Evolutionary conservation across 1,139 yeast species (phyloP).

Genomic region (Oligophagozyma castellii): DNA sequence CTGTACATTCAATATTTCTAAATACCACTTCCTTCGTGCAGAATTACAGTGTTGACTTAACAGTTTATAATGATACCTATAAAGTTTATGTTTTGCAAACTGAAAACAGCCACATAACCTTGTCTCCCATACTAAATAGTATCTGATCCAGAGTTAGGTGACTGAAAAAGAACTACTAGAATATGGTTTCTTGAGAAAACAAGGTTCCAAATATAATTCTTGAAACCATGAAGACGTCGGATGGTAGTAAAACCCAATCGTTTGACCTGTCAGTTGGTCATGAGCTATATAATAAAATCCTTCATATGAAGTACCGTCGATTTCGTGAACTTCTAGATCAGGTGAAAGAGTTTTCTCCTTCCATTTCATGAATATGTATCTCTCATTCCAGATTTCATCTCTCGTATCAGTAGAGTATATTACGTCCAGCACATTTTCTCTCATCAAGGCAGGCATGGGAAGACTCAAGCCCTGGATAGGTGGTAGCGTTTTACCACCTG

Average conservation of each 20-base stretch:
- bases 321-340: constrained; percentile 46
- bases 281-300: constrained; percentile 85
- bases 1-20: no score
- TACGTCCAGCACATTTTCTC: background rate
- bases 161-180: no score
- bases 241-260: constrained; percentile 61
- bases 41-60: no score
- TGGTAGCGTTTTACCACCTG: no score
- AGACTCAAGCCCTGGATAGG: background rate
- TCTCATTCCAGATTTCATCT: constrained; percentile 12
- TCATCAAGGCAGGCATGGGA: background rate
- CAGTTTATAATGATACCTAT: no score
- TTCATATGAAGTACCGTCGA: constrained; percentile 76
- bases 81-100: no score
- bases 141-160: no score
- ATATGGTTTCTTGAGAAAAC: no score
- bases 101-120: no score
- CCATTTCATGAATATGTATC: constrained; percentile 82
- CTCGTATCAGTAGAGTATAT: background rate
- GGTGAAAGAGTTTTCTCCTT: constrained; percentile 80
- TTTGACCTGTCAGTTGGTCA: constrained; percentile 63
- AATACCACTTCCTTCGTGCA: no score
- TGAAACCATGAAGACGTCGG: background rate
- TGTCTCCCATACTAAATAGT: no score
- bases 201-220: background rate